Conservation (phyloP, 352 stramenopile genomes). For the Thalassiosira exigua region DNA sequence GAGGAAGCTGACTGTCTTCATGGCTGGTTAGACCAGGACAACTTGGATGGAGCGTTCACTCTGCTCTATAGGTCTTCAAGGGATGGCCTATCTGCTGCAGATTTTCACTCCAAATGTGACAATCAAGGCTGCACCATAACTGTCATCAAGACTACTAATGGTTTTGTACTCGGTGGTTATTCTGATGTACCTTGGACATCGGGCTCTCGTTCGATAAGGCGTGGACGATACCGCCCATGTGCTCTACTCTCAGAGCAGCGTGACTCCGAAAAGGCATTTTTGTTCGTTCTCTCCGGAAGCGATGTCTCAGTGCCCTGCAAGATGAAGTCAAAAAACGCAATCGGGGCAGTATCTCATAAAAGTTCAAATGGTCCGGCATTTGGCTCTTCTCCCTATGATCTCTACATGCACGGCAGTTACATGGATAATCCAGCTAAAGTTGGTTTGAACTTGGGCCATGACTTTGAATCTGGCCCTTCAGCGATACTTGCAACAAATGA, state of each 20-base stretch:
- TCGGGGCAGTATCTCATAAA: background rate
- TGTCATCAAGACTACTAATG: constrained; percentile 14
- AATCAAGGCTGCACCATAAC: background rate
- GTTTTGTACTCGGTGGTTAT: constrained; percentile 7
- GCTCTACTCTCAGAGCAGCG: background rate
- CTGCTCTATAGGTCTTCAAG: constrained; percentile 10
- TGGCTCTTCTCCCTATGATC: constrained; percentile 9
- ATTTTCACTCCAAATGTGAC: constrained; percentile 9
- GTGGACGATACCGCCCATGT: background rate
- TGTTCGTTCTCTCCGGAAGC: constrained; percentile 21
- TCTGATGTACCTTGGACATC: constrained; percentile 11
- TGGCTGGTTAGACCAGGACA: constrained; percentile 17
- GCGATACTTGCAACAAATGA: background rate
- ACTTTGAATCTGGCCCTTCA: background rate
- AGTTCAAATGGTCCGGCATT: constrained; percentile 9
- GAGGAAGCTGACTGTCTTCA: background rate
- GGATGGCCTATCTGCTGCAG: background rate
- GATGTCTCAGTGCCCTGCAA: constrained; percentile 3
- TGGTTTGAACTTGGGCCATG: background rate
- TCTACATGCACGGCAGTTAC: background rate
- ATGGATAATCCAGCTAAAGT: no score
- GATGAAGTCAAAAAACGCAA: constrained; percentile 6
- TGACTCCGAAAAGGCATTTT: constrained; percentile 34
- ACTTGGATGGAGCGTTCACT: constrained; percentile 1
- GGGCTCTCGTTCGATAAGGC: no score